Evolutionary conservation across 371 early-diverging fungal species (phyloP), one percentile per base, ranked within the genome.

Genomic region (Rhizopus delemar): DNA sequence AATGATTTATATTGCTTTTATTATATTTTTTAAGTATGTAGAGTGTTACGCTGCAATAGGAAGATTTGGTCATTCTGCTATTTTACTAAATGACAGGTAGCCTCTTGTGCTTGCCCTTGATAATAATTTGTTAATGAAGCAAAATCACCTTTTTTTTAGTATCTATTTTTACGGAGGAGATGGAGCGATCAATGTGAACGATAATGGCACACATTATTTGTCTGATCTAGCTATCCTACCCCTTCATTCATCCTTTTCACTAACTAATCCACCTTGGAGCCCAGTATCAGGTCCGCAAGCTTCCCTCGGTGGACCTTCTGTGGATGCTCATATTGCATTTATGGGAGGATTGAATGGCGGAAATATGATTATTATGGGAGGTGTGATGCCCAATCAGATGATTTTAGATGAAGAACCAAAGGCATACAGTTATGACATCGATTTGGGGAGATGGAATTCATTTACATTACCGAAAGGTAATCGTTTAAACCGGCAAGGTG

Each of bases 151-250:
- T 32, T 53, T 48, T 9, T 33, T 16, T 53, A 76, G 77, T 57
- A 66, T 76, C 8, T 71, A 71, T 41, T 77, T 77, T 57, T 77
- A 77, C 55, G 77, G 77, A 35, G 77, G 77, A 1, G 71, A 77
- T 49, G 66, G 71, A 32, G 61, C 77, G 1, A 59, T 77, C 16
- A 63, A 66, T 29, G 60, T 73, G 16, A 46, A 63, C 12, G 36
- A 49, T 3, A 74, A 68, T 22, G 51, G 45, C n/a, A 67, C 74
- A 32, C 55, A 65, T 28, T 71, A 71, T 69, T 53, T 74, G 32
- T 71, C 77, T 3, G 77, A 77, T 51, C 41, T 77, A 45, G 69
- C 77, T 22, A 69, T 77, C 45, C 41, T 77, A 22, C 74, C 74
- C 1, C 51, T 77, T 4, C 62, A 62, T 54, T 49, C 51, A 9